Evolutionary conservation across 1,284 basidiomycete genomes (phyloP).

Genomic region (Grifola frondosa): DNA sequence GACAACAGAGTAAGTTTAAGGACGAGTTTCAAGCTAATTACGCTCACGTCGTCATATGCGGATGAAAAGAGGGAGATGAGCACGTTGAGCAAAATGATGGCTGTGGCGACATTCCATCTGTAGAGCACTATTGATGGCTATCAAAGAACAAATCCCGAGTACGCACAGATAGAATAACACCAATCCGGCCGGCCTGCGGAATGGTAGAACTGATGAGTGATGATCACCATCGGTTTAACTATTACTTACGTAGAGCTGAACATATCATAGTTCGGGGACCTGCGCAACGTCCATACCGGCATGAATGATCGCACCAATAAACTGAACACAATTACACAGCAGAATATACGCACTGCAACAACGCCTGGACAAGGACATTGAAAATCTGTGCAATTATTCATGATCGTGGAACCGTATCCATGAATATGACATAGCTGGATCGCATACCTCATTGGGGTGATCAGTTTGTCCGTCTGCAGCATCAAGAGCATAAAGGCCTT

Average conservation of each 20-base stretch:
- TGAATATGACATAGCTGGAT: not conserved
- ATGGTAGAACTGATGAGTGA: not conserved
- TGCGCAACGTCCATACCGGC: conserved; percentile 27
- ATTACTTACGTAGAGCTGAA: conserved; percentile 50
- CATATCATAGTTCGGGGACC: conserved; percentile 78
- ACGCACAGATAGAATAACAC: conserved; percentile 79
- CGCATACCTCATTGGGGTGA: conserved; percentile 45
- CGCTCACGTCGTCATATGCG: conserved; percentile 82
- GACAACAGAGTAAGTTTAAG: not conserved
- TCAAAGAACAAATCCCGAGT: not conserved
- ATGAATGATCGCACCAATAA: not conserved
- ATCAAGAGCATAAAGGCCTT: conserved; percentile 87
- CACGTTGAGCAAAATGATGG: conserved; percentile 90
- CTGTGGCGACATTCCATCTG: conserved; percentile 85
- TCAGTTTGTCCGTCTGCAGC: conserved; percentile 83
- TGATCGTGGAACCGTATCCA: not conserved
- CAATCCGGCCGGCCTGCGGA: conserved; percentile 62
- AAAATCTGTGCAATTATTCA: conserved; percentile 47
- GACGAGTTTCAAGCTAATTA: not conserved
- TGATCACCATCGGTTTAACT: not conserved
- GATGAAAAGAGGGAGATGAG: conserved; percentile 93
- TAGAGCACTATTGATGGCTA: conserved; percentile 3
- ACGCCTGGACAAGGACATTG: conserved; percentile 77
- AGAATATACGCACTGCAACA: conserved; percentile 62
- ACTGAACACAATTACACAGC: not conserved